Evolutionary conservation across 1,284 basidiomycete genomes (phyloP).

Genomic region (Pulchroboletus neoregius): DNA sequence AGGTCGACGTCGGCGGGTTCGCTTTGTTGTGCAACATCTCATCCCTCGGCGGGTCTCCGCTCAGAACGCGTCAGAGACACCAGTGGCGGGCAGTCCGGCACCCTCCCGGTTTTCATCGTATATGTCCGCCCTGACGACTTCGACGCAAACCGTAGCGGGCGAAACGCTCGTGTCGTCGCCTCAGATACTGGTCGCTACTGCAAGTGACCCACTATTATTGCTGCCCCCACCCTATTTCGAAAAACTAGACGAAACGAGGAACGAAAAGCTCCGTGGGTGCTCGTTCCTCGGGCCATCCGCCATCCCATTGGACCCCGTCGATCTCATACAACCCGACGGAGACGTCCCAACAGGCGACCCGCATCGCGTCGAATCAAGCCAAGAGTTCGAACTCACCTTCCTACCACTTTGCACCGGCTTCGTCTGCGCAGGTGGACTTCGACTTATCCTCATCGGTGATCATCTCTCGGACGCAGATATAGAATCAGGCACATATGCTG

Average conservation of each 20-base stretch:
- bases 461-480: conserved; percentile 37
- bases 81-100: conserved; percentile 1
- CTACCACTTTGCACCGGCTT: conserved; percentile 55
- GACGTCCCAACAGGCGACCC: conserved; percentile 16
- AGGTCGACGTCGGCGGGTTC: conserved; percentile 37
- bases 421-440: conserved; percentile 56
- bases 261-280: conserved; percentile 33
- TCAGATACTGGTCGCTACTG: conserved; percentile 24
- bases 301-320: conserved; percentile 41
- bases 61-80: conserved; percentile 13
- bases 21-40: conserved; percentile 63
- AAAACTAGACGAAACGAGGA: conserved; percentile 33
- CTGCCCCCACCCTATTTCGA: conserved; percentile 50
- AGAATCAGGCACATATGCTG: conserved; percentile 16
- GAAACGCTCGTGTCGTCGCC: conserved; percentile 47
- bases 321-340: conserved; percentile 29
- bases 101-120: conserved; percentile 34
- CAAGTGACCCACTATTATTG: conserved; percentile 27
- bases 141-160: conserved; percentile 38
- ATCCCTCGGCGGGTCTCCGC: conserved; percentile 36
- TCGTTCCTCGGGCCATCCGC: conserved; percentile 54
- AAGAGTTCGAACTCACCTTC: conserved; percentile 60
- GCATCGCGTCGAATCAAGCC: conserved; percentile 37
- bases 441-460: conserved; percentile 59
- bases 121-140: conserved; percentile 46